Evolutionary conservation across 768 basidiomycete species (phyloP), one percentile per base, ranked within the genome.

Genomic region (Serendipita sp.): DNA sequence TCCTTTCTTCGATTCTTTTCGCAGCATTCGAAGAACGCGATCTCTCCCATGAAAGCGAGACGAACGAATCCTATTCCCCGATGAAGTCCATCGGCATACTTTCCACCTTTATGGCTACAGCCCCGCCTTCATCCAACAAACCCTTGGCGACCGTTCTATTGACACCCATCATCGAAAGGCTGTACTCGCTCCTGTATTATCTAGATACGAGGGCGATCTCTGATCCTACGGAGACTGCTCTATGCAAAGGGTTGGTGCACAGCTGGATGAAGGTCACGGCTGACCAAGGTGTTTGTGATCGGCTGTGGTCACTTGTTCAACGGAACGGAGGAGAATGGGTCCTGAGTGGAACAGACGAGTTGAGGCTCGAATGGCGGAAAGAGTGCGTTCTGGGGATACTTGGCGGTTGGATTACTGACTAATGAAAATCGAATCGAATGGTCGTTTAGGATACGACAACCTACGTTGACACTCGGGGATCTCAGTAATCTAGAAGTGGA

Each of bases 211-310:
- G 28, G 30, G 10, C 23, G 13, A 54, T 28, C 11, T 54, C 52
- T 11, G 52, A 54, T 30, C 52, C 52, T 16, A 28, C 52, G 11
- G 52, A 54, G 23, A 54, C 2, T 11, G 52, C 13, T 11, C 15
- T 30, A 16, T 54, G 52, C 2, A 77, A 74, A 18, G 83, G 82
- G 7, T 70, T 91, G 13, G 73, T 94, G 23, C 71, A 77, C 3
- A 85, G 86, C 0, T 95, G 91, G 91, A 90, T 83, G 0, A 81
- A 86, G 66, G 79, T 88, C 2, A 78, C 85, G 0, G 77, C 77
- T 41, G 69, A 73, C 3, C 68, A 74, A 3, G 83, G 85, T 63
- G 87, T 82, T 0, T 68, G 81, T 16, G 74, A 75, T 16, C 78
- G 80, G 1, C 69, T 92, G 2, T 86, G 84, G 84, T 73, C 73